Percentiles rank a stretch among this genome's conserved stretches.
Conservation (phyloP, 768 basidiomycete species). For the Lactifluus subvellereus region DNA sequence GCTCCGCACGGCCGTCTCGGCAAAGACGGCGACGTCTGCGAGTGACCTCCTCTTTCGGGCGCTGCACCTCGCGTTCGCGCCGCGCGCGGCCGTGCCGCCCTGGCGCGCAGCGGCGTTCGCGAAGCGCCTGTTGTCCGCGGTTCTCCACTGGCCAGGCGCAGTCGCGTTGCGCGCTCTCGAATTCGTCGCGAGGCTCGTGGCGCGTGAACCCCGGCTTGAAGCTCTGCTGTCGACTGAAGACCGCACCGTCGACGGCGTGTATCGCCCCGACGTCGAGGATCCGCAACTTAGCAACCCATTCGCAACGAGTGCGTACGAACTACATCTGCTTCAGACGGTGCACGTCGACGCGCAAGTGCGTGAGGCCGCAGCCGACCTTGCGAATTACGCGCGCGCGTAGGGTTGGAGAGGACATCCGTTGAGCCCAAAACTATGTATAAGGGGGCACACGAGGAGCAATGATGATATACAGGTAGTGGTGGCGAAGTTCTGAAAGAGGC, state of each 20-base stretch:
- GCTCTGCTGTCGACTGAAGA: conserved; percentile 85
- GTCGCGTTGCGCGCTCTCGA: conserved; percentile 62
- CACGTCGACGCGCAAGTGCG: conserved; percentile 68
- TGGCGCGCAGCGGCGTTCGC: conserved; percentile 87
- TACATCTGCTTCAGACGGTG: conserved; percentile 52
- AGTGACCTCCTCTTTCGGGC: conserved; percentile 83
- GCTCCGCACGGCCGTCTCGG: conserved; percentile 5
- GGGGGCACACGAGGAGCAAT: conserved; percentile 13
- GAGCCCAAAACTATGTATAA: conserved; percentile 1
- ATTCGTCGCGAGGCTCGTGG: conserved; percentile 66
- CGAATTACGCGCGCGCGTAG: conserved; percentile 39
- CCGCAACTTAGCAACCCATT: conserved; percentile 80
- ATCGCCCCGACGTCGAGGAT: conserved; percentile 82
- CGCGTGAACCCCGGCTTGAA: conserved; percentile 74
- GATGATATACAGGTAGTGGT: conserved; percentile 19
- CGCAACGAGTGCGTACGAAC: conserved; percentile 83
- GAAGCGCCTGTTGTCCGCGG: conserved; percentile 81
- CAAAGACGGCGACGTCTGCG: conserved; percentile 30
- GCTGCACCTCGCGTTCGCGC: conserved; percentile 74
- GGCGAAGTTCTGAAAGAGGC: neutral
- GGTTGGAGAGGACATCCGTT: neutral
- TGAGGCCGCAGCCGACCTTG: conserved; percentile 55
- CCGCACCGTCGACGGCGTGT: conserved; percentile 75
- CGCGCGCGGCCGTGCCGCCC: conserved; percentile 57
- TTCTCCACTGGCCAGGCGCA: conserved; percentile 73